Percentiles rank a stretch among this genome's conserved stretches.
Conservation (phyloP, 805 yeast genomes). For the Brettanomyces naardenensis region DNA sequence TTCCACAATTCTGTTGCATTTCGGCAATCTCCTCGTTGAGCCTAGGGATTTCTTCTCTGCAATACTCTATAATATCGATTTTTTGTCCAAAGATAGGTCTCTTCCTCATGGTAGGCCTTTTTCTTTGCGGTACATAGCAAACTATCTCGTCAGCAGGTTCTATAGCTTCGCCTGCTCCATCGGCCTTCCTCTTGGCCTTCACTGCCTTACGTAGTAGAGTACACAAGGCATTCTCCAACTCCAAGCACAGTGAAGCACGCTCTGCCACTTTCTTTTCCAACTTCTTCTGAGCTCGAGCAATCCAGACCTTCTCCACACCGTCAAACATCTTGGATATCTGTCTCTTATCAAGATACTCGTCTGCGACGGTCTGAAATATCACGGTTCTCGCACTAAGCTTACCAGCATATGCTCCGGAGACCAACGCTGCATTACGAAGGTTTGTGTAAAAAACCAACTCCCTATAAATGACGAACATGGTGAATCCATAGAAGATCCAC, state of each 20-base stretch:
- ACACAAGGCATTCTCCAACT: slow-evolving; percentile 62
- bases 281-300: slow-evolving; percentile 54
- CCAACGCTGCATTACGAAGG: slow-evolving; percentile 64
- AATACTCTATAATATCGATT: slow-evolving; percentile 53
- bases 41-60: slow-evolving; percentile 48
- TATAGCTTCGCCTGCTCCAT: slow-evolving; percentile 49
- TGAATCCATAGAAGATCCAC: slow-evolving; percentile 68
- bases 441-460: slow-evolving; percentile 76
- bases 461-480: slow-evolving; percentile 69
- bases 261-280: slow-evolving; percentile 48
- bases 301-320: slow-evolving; percentile 78
- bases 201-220: slow-evolving; percentile 52
- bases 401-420: slow-evolving; percentile 75
- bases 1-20: slow-evolving; percentile 43
- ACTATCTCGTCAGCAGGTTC: slow-evolving; percentile 41
- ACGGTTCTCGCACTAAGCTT: slow-evolving; percentile 75
- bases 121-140: slow-evolving; percentile 54
- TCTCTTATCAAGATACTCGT: slow-evolving; percentile 58
- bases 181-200: slow-evolving; percentile 54
- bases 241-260: slow-evolving; percentile 51
- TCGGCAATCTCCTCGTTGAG: slow-evolving; percentile 48
- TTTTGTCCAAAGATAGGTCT: slow-evolving; percentile 42
- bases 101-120: slow-evolving; percentile 53
- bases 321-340: slow-evolving; percentile 69
- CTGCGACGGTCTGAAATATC: slow-evolving; percentile 77